These are phyloP conservation scores for Hypoxylon fragiforme DNA, from an alignment of 495 filamentous ascomycete genomes.

Conservation along the genomic window DNA sequence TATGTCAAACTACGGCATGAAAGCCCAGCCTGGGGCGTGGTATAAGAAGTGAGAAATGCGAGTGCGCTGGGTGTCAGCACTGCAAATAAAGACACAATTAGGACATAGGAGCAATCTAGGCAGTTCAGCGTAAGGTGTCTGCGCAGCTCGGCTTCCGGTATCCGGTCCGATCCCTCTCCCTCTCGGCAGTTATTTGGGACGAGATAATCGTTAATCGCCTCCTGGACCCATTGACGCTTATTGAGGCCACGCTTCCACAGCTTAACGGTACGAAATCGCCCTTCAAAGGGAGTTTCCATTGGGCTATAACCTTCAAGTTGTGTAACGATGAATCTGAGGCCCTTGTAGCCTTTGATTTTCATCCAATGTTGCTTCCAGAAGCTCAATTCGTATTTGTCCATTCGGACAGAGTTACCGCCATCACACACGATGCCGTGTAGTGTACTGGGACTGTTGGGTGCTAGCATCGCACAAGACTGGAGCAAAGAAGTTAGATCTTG, in stretches of 20 bases:
- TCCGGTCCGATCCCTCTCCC: background rate
- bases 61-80: constrained; percentile 42
- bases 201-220: constrained; percentile 32
- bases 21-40: constrained; percentile 46
- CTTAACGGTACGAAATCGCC: constrained; percentile 35
- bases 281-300: constrained; percentile 31
- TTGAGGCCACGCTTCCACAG: constrained; percentile 39
- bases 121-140: constrained; percentile 24
- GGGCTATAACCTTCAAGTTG: constrained; percentile 30
- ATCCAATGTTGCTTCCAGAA: constrained; percentile 15
- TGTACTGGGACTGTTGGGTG: constrained; percentile 32
- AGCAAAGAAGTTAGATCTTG: constrained; percentile 11
- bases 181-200: background rate
- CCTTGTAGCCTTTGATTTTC: constrained; percentile 13
- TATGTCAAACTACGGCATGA: constrained; percentile 49
- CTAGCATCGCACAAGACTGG: constrained; percentile 29
- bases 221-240: constrained; percentile 37
- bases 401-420: constrained; percentile 14
- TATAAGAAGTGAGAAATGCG: constrained; percentile 46
- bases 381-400: constrained; percentile 25
- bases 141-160: constrained; percentile 13
- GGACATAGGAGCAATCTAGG: constrained; percentile 32
- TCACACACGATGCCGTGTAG: constrained; percentile 38
- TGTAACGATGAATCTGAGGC: constrained; percentile 10
- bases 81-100: constrained; percentile 37